Evolutionary conservation across 768 basidiomycete species (phyloP), one percentile per base, ranked within the genome.

Genomic region (Guyanaporus albipodus): DNA sequence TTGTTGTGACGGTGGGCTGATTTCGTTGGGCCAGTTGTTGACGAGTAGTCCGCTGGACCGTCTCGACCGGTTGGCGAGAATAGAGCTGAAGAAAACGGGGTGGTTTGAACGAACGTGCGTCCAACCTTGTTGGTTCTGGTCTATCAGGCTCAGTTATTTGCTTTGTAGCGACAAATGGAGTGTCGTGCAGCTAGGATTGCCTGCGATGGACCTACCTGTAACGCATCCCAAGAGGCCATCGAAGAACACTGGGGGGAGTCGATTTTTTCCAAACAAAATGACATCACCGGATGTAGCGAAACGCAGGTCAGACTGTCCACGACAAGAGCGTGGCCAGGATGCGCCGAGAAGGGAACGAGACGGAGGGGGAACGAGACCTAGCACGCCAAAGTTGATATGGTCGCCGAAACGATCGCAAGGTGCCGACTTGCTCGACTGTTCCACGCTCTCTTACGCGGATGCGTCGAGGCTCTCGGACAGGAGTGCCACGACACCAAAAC

Each of bases 71-170:
- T 37, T 64, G 41, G 63, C 64, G 2, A 50, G 63, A 24, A 52
- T 51, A 36, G 64, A 64, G 22, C 33, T 64, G 8, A 66, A 64
- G 50, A 66, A 57, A 34, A 53, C 59, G 4, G 64, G 64, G 18
- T 64, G 63, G 63, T 50, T 64, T 6, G 62, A 64, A 51, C 61
- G 64, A 54, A 32, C 23, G 62, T 64, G 39, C 7, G 62, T 49
- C 14, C 3, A n/a, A n/a, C n/a, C n/a, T n/a, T 8, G 1, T 10
- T 0, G 8, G 0, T 1, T 3, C 12, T 4, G 10, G 9, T 1
- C 19, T 17, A 22, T 27, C 17, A 17, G 2, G 26, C 19, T 41
- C 12, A 15, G 18, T n/a, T 21, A n/a, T 15, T n/a, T 46, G 8
- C 14, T 2, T 35, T 38, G 19, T 26, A 64, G 64, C 10, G 62